Percentiles rank a stretch among this genome's conserved stretches.
These are phyloP conservation scores for Boletus edulis DNA, from an alignment of 768 basidiomycete genomes.

Conservation along the genomic window DNA sequence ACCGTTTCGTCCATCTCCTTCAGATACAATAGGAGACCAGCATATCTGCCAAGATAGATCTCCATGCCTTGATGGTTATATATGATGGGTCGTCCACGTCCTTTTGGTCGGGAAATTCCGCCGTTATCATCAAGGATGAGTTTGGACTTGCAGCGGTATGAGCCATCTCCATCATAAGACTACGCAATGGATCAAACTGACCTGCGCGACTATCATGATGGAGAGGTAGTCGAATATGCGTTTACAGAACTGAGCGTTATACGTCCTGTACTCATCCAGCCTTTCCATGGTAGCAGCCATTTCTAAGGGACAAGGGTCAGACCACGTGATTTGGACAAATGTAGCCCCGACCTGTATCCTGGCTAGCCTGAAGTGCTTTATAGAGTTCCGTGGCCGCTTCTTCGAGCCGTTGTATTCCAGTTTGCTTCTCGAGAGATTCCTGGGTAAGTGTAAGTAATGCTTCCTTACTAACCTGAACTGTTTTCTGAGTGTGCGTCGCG, in stretches of 20 bases:
- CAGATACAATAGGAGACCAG: slow-evolving; percentile 86
- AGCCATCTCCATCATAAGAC: background rate
- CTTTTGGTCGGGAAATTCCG: slow-evolving; percentile 49
- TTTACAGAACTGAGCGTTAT: slow-evolving; percentile 92
- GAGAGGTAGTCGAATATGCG: slow-evolving; percentile 84
- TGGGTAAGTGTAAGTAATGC: slow-evolving; percentile 77
- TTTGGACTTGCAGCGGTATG: slow-evolving; percentile 49
- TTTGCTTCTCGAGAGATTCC: slow-evolving; percentile 80
- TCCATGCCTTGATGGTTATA: slow-evolving; percentile 74
- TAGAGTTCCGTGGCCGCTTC: slow-evolving; percentile 85
- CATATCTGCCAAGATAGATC: slow-evolving; percentile 80
- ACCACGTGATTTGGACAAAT: background rate
- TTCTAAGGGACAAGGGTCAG: slow-evolving; percentile 44
- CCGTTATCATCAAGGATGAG: slow-evolving; percentile 61
- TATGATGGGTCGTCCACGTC: slow-evolving; percentile 47
- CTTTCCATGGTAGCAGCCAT: slow-evolving; percentile 98
- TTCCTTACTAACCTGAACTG: slow-evolving; percentile 86
- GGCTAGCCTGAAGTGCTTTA: slow-evolving; percentile 87
- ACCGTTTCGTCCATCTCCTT: slow-evolving; percentile 94
- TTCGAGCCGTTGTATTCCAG: slow-evolving; percentile 77
- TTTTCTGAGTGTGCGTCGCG: slow-evolving; percentile 55
- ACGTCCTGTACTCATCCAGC: slow-evolving; percentile 84
- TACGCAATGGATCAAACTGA: slow-evolving; percentile 29
- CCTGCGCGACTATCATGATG: slow-evolving; percentile 92
- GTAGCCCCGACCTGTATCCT: slow-evolving; percentile 67